Conservation (phyloP, 352 stramenopile genomes). For the Thraustochytrium striatum region DNA sequence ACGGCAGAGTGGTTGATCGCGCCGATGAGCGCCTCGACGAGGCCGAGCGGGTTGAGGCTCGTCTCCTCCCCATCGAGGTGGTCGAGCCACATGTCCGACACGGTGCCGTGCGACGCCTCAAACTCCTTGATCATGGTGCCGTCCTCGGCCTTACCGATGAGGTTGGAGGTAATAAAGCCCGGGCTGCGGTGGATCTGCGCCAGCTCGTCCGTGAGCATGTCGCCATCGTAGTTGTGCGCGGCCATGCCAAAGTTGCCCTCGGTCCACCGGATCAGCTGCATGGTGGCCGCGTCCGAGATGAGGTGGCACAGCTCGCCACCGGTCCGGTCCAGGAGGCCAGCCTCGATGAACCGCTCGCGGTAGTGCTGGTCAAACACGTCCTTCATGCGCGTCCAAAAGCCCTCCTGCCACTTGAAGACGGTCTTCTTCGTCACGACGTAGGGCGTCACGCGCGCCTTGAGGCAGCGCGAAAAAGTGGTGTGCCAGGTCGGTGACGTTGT, state of each 20-base stretch:
- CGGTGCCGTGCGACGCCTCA: constrained; percentile 76
- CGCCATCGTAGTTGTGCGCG: constrained; percentile 78
- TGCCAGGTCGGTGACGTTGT: constrained; percentile 71
- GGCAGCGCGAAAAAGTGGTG: constrained; percentile 74
- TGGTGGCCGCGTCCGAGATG: constrained; percentile 77
- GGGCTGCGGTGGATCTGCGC: constrained; percentile 73
- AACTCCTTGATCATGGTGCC: constrained; percentile 76
- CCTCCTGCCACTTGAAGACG: constrained; percentile 82
- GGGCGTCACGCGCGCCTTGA: constrained; percentile 68
- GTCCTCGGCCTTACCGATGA: constrained; percentile 68
- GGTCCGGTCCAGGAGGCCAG: constrained; percentile 65
- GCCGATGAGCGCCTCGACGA: constrained; percentile 74
- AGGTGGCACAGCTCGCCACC: constrained; percentile 71
- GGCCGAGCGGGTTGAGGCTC: constrained; percentile 72
- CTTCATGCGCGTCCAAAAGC: constrained; percentile 77
- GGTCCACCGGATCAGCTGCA: constrained; percentile 75
- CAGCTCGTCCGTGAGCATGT: constrained; percentile 76
- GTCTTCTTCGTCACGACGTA: constrained; percentile 84
- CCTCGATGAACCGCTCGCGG: constrained; percentile 63
- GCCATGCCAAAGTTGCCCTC: constrained; percentile 74
- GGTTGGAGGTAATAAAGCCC: constrained; percentile 78
- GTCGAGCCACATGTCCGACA: constrained; percentile 72
- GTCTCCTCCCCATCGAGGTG: constrained; percentile 74
- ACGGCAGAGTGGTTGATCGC: constrained; percentile 64
- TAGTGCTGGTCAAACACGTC: constrained; percentile 73